Evolutionary conservation across 202 grass and related monocot species (phyloP).

Genomic region (Zoysia matrella): DNA sequence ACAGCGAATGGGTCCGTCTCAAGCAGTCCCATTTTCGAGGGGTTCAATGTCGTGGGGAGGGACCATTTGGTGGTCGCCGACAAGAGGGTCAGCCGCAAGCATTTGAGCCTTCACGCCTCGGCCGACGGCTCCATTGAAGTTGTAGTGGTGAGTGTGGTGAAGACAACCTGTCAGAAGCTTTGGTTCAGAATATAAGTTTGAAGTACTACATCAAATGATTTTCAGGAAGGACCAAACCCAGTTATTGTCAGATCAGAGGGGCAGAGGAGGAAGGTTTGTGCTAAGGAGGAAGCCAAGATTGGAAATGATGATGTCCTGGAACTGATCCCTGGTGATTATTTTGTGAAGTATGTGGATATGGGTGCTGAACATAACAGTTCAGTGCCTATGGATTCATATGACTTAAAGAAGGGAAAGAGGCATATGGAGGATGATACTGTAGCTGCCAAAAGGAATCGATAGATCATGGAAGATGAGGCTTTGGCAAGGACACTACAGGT

Average conservation of each 20-base stretch:
- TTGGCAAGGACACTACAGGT: conserved; percentile 74
- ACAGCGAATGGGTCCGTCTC: conserved; percentile 36
- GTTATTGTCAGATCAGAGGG: conserved; percentile 61
- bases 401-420: conserved; percentile 70
- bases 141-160: conserved; percentile 60
- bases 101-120: conserved; percentile 72
- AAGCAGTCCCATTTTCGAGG: conserved; percentile 63
- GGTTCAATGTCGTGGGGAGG: conserved; percentile 58
- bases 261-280: conserved; percentile 71
- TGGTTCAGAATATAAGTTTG: conserved; percentile 22
- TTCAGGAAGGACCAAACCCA: conserved; percentile 93
- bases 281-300: conserved; percentile 62
- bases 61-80: conserved; percentile 61
- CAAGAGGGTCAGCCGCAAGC: conserved; percentile 92
- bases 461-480: conserved; percentile 70
- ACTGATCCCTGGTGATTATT: conserved; percentile 80
- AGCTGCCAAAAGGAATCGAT: conserved; percentile 58
- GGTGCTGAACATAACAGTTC: conserved; percentile 40
- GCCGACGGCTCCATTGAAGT: conserved; percentile 55
- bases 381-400: conserved; percentile 32
- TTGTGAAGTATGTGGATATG: conserved; percentile 61
- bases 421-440: conserved; percentile 47
- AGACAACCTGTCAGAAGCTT: neutral
- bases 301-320: conserved; percentile 75
- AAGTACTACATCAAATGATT: conserved; percentile 6